Base-by-base conservation (phyloP, 129 eudicot genomes). In the Flaveria sonorensis region DNA sequence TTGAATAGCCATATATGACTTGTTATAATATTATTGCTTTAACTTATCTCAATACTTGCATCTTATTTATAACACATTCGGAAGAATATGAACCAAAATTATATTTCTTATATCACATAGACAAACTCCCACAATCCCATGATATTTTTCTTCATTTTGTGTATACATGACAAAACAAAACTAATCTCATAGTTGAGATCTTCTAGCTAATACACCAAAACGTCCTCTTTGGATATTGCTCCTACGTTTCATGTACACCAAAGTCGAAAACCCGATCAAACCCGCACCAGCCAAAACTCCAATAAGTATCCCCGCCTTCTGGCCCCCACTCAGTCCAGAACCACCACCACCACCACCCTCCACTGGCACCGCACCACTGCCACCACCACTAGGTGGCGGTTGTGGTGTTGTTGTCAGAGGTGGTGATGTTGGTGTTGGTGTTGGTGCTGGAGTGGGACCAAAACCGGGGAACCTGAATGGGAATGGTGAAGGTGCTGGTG, bases 201-300 rank as follows among this genome's bases (percentile, higher is more conserved):
- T 77, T 60, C 86, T 73, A 51, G 85, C 78, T 3, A 72, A 39
- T 51, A 59, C 72, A 24, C 83, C 78, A 68, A 75, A 75, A 60
- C 79, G 70, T 1, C 87, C 76, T 52, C 89, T 63, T 45, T 16
- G 77, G 32, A 85, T 65, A 70, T 88, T 85, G 21, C 72, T 75
- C 61, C 76, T 80, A 6, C 89, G 87, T 61, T 88, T 88, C 82
- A 59, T 81, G 80, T 77, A 85, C 62, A 88, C 84, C 82, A 79
- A 24, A 21, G 86, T 51, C n/a, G 72, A 84, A 74, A 88, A 82
- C 47, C 74, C 84, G 1, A 78, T 71, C 20, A 74, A 63, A 74
- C 83, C 86, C 3, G 72, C 92, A 60, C 79, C 92, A 1, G 64
- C 85, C 71, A 85, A 69, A 70, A 88, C 87, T 71, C 92, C 92